Evolutionary conservation across 352 stramenopile genomes (phyloP).

Genomic region (Pseudoperonospora humuli): DNA sequence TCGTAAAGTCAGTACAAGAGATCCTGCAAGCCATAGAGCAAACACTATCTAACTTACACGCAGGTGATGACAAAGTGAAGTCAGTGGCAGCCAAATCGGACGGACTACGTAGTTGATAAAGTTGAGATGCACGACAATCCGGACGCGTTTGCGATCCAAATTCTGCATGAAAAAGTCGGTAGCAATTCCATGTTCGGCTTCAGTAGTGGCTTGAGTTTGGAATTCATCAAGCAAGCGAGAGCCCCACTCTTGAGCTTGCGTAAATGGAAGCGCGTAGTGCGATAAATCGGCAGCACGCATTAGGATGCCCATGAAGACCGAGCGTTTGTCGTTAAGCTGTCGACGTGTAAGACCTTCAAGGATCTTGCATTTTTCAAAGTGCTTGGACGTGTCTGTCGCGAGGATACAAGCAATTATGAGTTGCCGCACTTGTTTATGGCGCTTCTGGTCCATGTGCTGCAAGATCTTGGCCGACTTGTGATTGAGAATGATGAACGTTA

Average conservation of each 20-base stretch:
- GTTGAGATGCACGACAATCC: constrained; percentile 59
- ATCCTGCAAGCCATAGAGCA: background rate
- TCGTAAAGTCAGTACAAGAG: background rate
- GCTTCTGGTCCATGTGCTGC: constrained; percentile 42
- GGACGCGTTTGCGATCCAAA: constrained; percentile 40
- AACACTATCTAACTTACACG: constrained; percentile 26
- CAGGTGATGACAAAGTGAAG: constrained; percentile 46
- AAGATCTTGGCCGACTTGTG: constrained; percentile 70
- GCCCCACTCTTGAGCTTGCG: constrained; percentile 45
- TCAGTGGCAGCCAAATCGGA: constrained; percentile 64
- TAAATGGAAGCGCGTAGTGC: constrained; percentile 48
- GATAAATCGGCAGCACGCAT: constrained; percentile 68
- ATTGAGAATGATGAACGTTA: constrained; percentile 73
- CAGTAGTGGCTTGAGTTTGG: constrained; percentile 45
- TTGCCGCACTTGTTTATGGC: constrained; percentile 51
- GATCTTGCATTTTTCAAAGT: constrained; percentile 67
- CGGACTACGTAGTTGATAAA: constrained; percentile 73
- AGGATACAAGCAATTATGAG: constrained; percentile 67
- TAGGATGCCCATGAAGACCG: constrained; percentile 56
- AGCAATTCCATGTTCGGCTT: too few species aligned
- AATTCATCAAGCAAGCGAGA: constrained; percentile 60
- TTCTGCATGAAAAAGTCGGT: constrained; percentile 74
- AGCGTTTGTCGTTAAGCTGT: constrained; percentile 48
- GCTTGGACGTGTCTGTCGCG: constrained; percentile 68
- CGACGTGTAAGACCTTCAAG: constrained; percentile 52